Evolutionary conservation across 2,329 filamentous ascomycete genomes (phyloP), one percentile per base, ranked within the genome.

Genomic region (Botrytis porri): DNA sequence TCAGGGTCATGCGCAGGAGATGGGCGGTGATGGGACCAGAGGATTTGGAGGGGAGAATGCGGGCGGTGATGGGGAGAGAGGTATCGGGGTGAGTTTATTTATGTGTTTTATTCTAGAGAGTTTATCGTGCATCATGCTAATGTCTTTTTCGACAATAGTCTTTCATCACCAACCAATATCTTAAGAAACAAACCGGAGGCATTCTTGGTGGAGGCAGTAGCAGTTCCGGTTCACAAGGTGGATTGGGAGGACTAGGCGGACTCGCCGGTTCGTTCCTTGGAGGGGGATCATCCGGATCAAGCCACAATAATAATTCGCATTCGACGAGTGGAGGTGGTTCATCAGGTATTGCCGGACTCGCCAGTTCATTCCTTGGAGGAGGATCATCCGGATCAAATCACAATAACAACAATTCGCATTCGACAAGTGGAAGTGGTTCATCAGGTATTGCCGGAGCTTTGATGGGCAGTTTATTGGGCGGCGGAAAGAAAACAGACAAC

Each of bases 1-100:
- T 57, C 39, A 51, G 41, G 61, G 16, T 9, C 43, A 65, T 66
- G 57, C 45, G 37, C 69, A 73, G 29, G 74, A 77, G 80, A 83
- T 89, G 76, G 89, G 90, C 80, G 89, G 87, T 60, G 88, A 90
- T 78, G 70, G 61, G 14, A 85, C 87, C 16, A 88, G 91, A 81
- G 89, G 89, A 60, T 86, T 90, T 81, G 89, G 89, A 65, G 86
- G 84, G 73, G 88, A 90, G 83, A 90, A 88, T 59, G 84, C 89
- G 70, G 86, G 86, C 76, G 85, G 89, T 78, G 88, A 91, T 79
- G 89, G 88, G 48, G 90, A 92, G 69, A 86, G 90, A 75, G 88
- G 90, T 59, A 82, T 93, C 72, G 89, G 90, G 75, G 90, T 92
- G 87, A 81, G 90, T 86, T 73, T 37, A 22, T 61, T n/a, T 18